Conservation (phyloP, 805 yeast species). For the Nakazawaea holstii region DNA sequence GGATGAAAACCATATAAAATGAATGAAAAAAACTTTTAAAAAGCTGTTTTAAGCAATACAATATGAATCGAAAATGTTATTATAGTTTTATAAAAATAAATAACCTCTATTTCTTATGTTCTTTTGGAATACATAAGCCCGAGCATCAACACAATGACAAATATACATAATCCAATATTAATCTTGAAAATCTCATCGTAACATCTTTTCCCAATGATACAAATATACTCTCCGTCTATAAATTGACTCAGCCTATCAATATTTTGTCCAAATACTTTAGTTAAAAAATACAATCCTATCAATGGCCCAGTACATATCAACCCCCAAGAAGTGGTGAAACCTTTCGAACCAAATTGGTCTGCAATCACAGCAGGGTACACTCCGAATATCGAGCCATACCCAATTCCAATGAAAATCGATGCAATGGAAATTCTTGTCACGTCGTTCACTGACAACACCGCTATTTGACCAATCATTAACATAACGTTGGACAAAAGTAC, state of each 20-base stretch:
- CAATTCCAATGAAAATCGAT: slow-evolving; percentile 53
- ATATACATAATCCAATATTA: slow-evolving; percentile 29
- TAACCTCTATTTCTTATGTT: background rate
- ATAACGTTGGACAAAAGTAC: slow-evolving; percentile 35
- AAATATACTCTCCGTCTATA: slow-evolving; percentile 32
- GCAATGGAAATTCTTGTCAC: slow-evolving; percentile 38
- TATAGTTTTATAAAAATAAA: too few relatives aligned
- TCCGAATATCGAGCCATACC: slow-evolving; percentile 71
- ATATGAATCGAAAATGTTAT: background rate
- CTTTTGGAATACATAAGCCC: slow-evolving; percentile 14
- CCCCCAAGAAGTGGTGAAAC: slow-evolving; percentile 76
- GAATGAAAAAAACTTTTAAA: background rate
- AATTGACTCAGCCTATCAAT: slow-evolving; percentile 40
- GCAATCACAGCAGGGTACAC: slow-evolving; percentile 73
- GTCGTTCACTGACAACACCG: slow-evolving; percentile 23
- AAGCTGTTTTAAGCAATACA: background rate
- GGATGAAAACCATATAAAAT: background rate
- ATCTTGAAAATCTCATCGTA: slow-evolving; percentile 42
- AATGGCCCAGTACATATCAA: slow-evolving; percentile 68
- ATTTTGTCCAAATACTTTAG: slow-evolving; percentile 49
- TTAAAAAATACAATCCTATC: slow-evolving; percentile 45
- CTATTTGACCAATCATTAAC: slow-evolving; percentile 19
- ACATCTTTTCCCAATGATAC: slow-evolving; percentile 39
- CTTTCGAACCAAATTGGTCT: slow-evolving; percentile 61
- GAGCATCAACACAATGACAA: slow-evolving; percentile 20